Evolutionary conservation across 2,329 filamentous ascomycete species (phyloP).

Genomic region (Microdochium bolleyi): DNA sequence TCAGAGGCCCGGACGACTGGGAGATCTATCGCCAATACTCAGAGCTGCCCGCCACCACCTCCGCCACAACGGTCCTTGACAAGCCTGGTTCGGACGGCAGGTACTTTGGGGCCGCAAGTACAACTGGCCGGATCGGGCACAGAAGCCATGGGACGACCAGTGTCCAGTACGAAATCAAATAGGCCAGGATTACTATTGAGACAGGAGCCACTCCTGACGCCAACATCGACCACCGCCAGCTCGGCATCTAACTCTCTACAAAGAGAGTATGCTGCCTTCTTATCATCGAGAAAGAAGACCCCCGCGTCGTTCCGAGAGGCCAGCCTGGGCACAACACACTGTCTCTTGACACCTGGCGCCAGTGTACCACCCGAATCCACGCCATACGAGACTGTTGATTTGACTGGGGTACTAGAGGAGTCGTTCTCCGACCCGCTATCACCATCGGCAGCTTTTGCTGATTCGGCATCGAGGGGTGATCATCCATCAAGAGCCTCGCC

Average conservation of each 20-base stretch:
- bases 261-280: constrained; percentile 24
- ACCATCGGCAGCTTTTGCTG: constrained; percentile 12
- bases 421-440: constrained; percentile 14
- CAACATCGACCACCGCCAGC: constrained; percentile 22
- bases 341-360: constrained; percentile 15
- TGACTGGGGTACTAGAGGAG: constrained; percentile 19
- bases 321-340: constrained; percentile 8
- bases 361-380: constrained; percentile 17
- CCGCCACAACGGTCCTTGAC: constrained; percentile 11
- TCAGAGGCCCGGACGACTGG: constrained; percentile 2
- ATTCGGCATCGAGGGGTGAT: constrained; percentile 18
- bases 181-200: constrained; percentile 35
- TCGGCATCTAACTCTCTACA: constrained; percentile 16
- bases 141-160: constrained; percentile 34
- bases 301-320: constrained; percentile 9
- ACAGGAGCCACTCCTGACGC: constrained; percentile 32
- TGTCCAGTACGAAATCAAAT: constrained; percentile 32
- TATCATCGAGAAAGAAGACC: constrained; percentile 13
- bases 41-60: constrained; percentile 7
- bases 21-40: constrained; percentile 8
- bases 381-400: constrained; percentile 19
- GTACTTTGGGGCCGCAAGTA: constrained; percentile 10
- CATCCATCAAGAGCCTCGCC: constrained; percentile 19
- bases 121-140: constrained; percentile 7
- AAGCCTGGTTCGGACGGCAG: constrained; percentile 3